phyloP scores from a whole-genome alignment of 768 basidiomycete species.

The Holtermannia corniformis region DNA sequence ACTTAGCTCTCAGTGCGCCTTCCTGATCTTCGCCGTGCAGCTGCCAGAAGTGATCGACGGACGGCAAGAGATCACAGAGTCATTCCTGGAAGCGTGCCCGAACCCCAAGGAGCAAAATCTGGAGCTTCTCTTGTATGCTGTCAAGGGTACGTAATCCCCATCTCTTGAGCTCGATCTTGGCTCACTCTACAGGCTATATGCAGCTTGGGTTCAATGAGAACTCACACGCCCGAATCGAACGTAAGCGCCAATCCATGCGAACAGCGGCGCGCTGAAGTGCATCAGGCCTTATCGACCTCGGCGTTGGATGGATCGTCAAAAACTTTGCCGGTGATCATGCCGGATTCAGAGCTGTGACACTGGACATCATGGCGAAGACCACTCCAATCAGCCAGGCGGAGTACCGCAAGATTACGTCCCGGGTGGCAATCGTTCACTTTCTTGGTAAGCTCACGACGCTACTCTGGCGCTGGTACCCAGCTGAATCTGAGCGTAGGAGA shows the following conservation, averaged over 20 bases:
- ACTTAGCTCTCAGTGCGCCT: not conserved
- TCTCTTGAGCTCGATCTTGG: not conserved
- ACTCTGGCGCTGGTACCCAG: too few species aligned
- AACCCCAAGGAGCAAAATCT: not conserved
- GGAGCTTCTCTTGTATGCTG: not conserved
- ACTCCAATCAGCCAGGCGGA: not conserved
- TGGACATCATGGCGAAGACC: not conserved
- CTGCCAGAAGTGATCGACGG: not conserved
- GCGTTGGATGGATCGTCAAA: not conserved
- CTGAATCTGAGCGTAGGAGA: too few species aligned
- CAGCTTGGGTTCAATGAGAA: not conserved
- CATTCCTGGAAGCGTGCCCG: not conserved
- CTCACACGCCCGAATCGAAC: not conserved
- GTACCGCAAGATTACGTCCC: not conserved
- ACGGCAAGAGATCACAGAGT: not conserved
- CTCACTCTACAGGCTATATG: not conserved
- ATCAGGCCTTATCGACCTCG: not conserved
- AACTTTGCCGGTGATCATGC: not conserved
- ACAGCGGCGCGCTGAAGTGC: not conserved
- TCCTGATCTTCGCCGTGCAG: not conserved
- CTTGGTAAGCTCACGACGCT: not conserved
- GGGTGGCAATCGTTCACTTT: not conserved
- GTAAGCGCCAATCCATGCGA: not conserved
- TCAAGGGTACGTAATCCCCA: not conserved
- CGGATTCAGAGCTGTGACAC: not conserved